Evolutionary conservation across 768 basidiomycete species (phyloP).

Genomic region (Rhodosporidiobolus sp.): DNA sequence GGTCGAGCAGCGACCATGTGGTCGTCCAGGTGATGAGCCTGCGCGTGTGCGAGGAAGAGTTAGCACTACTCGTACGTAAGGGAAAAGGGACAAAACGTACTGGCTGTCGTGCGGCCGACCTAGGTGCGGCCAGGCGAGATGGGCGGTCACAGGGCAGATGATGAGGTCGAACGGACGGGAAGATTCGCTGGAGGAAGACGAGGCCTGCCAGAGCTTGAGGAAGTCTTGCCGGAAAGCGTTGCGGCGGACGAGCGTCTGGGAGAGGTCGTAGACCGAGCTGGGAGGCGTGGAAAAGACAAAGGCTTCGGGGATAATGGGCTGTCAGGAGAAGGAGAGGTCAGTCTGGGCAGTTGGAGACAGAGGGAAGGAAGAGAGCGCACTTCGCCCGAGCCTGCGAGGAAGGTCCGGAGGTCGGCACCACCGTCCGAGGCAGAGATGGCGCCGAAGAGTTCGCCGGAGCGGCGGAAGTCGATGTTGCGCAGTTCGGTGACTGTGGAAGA

Average conservation of each 20-base stretch:
- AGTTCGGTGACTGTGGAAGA: neutral
- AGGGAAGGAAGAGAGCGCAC: neutral
- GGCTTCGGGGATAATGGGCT: neutral
- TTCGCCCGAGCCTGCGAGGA: neutral
- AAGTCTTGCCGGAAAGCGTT: neutral
- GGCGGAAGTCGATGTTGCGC: neutral
- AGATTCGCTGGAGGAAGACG: neutral
- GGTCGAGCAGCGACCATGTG: slow-evolving; percentile 10
- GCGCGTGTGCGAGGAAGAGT: neutral
- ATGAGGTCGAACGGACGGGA: neutral
- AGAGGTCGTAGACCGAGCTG: neutral
- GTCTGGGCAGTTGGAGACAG: neutral
- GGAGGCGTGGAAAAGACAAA: neutral
- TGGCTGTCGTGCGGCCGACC: neutral
- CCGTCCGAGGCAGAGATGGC: neutral
- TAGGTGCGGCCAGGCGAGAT: neutral
- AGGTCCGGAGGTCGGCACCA: neutral
- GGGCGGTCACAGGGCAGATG: neutral
- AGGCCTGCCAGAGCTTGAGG: neutral
- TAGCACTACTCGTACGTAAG: too few species aligned
- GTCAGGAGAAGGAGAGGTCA: neutral
- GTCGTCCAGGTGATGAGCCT: slow-evolving; percentile 19
- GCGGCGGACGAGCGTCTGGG: neutral
- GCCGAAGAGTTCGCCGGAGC: neutral
- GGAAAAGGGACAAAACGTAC: neutral